These are phyloP conservation scores for Ceratocystis albifundus DNA, from an alignment of 2,329 filamentous ascomycete species.

Conservation along the genomic window DNA sequence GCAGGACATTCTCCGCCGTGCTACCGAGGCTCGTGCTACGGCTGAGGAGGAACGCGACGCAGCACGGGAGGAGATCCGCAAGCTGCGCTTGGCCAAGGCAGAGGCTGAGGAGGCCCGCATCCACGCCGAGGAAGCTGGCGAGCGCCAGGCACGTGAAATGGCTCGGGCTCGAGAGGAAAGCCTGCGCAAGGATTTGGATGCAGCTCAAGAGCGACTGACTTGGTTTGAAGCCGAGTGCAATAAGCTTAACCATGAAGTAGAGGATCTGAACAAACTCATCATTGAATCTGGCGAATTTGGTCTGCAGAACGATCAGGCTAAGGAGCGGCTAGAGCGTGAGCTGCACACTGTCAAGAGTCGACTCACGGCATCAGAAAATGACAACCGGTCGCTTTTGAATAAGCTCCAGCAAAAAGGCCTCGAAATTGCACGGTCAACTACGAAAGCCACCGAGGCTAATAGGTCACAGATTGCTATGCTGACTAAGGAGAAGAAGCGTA, in stretches of 20 bases:
- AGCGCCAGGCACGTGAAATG: constrained; percentile 64
- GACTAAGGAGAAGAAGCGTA: constrained; percentile 68
- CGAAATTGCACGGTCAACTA: constrained; percentile 84
- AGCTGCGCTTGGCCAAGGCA: constrained; percentile 69
- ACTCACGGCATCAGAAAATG: constrained; percentile 83
- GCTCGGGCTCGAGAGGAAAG: constrained; percentile 71
- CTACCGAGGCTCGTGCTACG: constrained; percentile 65
- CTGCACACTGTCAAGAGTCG: constrained; percentile 83
- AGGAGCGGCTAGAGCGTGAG: constrained; percentile 84
- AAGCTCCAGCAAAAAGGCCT: constrained; percentile 96
- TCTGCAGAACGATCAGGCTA: constrained; percentile 81
- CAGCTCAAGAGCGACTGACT: constrained; percentile 61
- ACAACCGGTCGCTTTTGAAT: constrained; percentile 88
- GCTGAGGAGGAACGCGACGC: constrained; percentile 85
- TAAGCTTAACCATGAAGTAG: constrained; percentile 66
- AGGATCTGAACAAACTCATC: constrained; percentile 76
- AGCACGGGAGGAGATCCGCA: constrained; percentile 72
- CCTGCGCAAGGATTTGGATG: constrained; percentile 67
- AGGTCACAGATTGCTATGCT: constrained; percentile 63
- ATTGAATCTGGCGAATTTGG: constrained; percentile 82
- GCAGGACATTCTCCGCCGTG: constrained; percentile 77
- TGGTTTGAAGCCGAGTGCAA: constrained; percentile 71
- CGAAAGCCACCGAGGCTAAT: constrained; percentile 72
- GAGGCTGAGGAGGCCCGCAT: constrained; percentile 76
- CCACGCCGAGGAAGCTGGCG: constrained; percentile 67